Evolutionary conservation across 1,284 basidiomycete genomes (phyloP), one percentile per base, ranked within the genome.

Genomic region (Apiotrichum montevideense): DNA sequence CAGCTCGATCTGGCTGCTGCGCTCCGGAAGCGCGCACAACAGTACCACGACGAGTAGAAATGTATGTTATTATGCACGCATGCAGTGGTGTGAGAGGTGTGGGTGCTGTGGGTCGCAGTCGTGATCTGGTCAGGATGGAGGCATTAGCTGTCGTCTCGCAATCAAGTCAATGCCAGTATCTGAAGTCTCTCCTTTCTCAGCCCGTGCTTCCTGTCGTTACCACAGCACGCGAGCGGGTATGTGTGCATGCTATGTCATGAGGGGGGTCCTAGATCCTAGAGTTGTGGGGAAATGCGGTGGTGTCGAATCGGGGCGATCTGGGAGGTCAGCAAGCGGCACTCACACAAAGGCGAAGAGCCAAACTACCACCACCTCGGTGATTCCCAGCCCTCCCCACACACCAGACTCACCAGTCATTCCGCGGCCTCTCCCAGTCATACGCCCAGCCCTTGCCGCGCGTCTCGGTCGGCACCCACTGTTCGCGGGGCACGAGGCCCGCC

Each of bases 1-100:
- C 88, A 91, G 71, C 68, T 90, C 76, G 90, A 91, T 77, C 77
- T 93, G 63, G 88, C 89, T 60, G 88, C 89, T 49, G 76, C 74
- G 65, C 61, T 72, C 33, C 50, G 46, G 37, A 69, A 59, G 54
- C 63, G 66, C 34, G 67, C 63, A 41, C 60, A 59, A 56, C 50
- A 56, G 48, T 56, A 45, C 40, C 55, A 59, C 32, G 62, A 64
- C 45, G 54, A 64, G 14, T 55, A 58, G 49, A 43, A 48, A 34
- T 47, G 49, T 49, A 49, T 49, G 47, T 49, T 49, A 49, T 49
- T 49, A 49, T 49, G 47, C 47, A 49, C 21, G 21, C 21, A 33
- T 14, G 10, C 11, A 47, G n/a, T 10, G 21, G 21, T 21, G 21
- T 21, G 21, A 21, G 21, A 21, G 21, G 21, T 21, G 21, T 21